These are phyloP conservation scores for Amphicarpaea edgeworthii DNA, from an alignment of 306 rosid species.

Conservation along the genomic window DNA sequence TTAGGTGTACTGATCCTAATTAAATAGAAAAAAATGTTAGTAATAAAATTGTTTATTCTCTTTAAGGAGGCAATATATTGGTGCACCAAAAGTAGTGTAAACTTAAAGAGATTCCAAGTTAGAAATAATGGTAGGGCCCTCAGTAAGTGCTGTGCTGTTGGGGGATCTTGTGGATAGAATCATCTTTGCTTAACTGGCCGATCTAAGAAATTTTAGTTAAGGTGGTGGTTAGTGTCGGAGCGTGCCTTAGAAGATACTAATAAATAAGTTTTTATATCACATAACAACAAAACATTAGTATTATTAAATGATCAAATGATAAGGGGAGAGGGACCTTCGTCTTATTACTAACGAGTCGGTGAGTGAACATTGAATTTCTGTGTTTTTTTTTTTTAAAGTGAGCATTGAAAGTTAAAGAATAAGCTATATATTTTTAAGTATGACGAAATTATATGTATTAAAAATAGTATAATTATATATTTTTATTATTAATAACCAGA, in stretches of 20 bases:
- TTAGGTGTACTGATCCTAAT: background rate
- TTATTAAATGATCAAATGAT: too few relatives aligned
- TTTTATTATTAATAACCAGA: too few relatives aligned
- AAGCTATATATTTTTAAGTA: too few relatives aligned
- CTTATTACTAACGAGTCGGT: too few relatives aligned
- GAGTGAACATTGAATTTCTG: too few relatives aligned
- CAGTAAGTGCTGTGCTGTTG: conserved; percentile 19
- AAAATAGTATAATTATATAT: too few relatives aligned
- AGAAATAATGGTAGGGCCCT: conserved; percentile 7
- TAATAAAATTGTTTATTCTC: background rate
- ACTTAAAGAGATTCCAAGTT: conserved; percentile 42
- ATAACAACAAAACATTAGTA: conserved; percentile 34
- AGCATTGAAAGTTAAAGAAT: too few relatives aligned
- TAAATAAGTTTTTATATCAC: conserved; percentile 18
- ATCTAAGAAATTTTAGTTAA: conserved; percentile 41
- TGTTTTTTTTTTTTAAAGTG: too few relatives aligned
- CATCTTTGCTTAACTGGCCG: background rate
- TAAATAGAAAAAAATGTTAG: background rate
- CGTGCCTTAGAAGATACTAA: conserved; percentile 52
- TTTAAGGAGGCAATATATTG: conserved; percentile 16
- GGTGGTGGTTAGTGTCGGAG: conserved; percentile 49
- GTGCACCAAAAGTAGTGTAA: conserved; percentile 43
- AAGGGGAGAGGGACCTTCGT: too few relatives aligned
- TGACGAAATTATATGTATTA: too few relatives aligned
- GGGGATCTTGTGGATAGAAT: background rate